A percentile compares a stretch with the other conserved stretches of the same genome.
These are phyloP conservation scores for Alternaria arborescens DNA, from an alignment of 2,329 filamentous ascomycete species.

Conservation along the genomic window DNA sequence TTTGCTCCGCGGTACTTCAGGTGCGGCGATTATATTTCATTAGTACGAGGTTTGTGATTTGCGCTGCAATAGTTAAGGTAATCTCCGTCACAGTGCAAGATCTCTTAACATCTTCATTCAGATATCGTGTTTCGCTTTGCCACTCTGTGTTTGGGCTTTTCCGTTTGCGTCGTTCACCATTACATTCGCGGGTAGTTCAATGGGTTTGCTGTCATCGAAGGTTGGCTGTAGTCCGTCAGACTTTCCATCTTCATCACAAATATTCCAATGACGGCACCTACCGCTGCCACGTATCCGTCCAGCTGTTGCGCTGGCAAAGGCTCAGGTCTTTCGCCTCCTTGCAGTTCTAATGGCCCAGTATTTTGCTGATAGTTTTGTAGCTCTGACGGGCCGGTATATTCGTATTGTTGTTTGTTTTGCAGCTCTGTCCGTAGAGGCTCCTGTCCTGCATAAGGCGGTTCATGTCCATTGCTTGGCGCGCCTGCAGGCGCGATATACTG, in stretches of 20 bases:
- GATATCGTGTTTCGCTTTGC: not conserved
- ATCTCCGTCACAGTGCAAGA: not conserved
- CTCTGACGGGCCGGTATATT: constrained; percentile 3
- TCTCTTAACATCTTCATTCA: not conserved
- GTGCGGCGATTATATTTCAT: not conserved
- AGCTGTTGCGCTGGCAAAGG: constrained; percentile 12
- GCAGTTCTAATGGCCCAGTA: constrained; percentile 18
- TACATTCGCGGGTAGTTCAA: constrained; percentile 20
- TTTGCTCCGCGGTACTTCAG: not conserved
- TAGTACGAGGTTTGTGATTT: not conserved
- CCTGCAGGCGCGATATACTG: constrained; percentile 4
- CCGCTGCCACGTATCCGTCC: constrained; percentile 15
- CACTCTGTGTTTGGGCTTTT: not conserved
- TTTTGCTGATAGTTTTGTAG: not conserved
- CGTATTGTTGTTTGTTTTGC: not conserved
- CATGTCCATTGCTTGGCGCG: not conserved
- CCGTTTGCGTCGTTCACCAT: not conserved
- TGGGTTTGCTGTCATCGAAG: constrained; percentile 12
- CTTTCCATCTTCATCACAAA: not conserved
- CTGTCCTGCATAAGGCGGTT: not conserved
- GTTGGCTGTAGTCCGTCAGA: constrained; percentile 10
- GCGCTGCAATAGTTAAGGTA: not conserved
- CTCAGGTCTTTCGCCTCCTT: constrained; percentile 5
- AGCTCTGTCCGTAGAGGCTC: not conserved
- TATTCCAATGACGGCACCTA: not conserved